Percentiles rank a stretch among this genome's conserved stretches.
Evolutionary conservation across 2,329 filamentous ascomycete species (phyloP).

Genomic region (Microcyclosporella mali): DNA sequence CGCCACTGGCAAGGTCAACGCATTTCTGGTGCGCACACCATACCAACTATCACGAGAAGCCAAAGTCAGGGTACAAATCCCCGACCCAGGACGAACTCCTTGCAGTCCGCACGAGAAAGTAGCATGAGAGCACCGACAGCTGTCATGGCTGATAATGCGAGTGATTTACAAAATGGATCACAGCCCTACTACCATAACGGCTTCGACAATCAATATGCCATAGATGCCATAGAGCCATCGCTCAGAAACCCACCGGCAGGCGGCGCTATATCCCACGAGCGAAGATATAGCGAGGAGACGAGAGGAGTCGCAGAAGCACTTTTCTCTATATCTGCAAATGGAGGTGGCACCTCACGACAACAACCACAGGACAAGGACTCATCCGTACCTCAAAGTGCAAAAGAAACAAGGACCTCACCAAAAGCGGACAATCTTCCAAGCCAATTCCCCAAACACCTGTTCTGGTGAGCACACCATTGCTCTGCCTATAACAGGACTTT

Average conservation of each 20-base stretch:
- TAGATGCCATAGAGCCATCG: not conserved
- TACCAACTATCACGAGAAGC: not conserved
- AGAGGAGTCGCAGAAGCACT: slow-evolving; percentile 18
- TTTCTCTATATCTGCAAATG: slow-evolving; percentile 18
- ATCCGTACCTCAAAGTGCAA: not conserved
- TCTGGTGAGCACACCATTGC: slow-evolving; percentile 14
- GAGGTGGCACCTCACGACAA: slow-evolving; percentile 3
- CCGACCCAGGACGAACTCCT: too few relatives aligned
- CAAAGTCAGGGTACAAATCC: not conserved
- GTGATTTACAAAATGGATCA: not conserved
- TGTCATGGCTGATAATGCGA: too few relatives aligned
- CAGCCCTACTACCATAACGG: not conserved
- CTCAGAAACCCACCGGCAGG: not conserved
- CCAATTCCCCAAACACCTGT: slow-evolving; percentile 18
- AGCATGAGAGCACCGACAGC: too few relatives aligned
- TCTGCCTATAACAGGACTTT: too few relatives aligned
- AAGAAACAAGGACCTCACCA: not conserved
- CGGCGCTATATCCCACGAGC: slow-evolving; percentile 1
- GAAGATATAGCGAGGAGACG: slow-evolving; percentile 19
- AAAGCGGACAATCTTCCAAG: slow-evolving; percentile 5
- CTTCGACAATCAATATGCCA: not conserved
- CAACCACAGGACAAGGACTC: not conserved
- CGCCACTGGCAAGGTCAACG: slow-evolving; percentile 17
- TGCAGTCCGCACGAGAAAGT: too few relatives aligned
- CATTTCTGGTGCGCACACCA: not conserved